Evolutionary conservation across 1,284 basidiomycete genomes (phyloP).

Genomic region (Fomitopsis pinicola): DNA sequence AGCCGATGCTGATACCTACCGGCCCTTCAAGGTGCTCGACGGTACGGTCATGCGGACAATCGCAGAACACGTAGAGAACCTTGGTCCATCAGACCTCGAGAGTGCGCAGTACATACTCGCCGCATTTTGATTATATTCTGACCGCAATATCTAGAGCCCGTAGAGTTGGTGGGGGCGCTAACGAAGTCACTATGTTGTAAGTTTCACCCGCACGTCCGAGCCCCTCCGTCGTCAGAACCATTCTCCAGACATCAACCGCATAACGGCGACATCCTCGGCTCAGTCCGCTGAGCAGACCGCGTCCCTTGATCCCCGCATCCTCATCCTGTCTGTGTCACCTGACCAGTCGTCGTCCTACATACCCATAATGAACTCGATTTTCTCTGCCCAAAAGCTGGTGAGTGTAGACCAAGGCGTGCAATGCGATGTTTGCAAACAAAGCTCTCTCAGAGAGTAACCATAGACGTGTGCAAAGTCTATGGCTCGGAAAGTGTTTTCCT

Average conservation of each 20-base stretch:
- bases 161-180: slow-evolving; percentile 80
- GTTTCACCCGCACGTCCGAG: slow-evolving; percentile 23
- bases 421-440: slow-evolving; percentile 2
- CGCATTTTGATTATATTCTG: slow-evolving; percentile 9
- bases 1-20: slow-evolving; percentile 77
- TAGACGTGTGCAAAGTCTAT: slow-evolving; percentile 93
- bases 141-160: slow-evolving; percentile 41
- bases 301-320: slow-evolving; percentile 76
- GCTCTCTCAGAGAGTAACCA: slow-evolving; percentile 76
- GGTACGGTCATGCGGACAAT: slow-evolving; percentile 63
- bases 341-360: slow-evolving; percentile 88
- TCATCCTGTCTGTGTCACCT: slow-evolving; percentile 90
- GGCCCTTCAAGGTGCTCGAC: slow-evolving; percentile 77
- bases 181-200: slow-evolving; percentile 88
- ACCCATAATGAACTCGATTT: slow-evolving; percentile 98
- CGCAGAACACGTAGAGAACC: slow-evolving; percentile 51
- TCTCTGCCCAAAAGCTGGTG: slow-evolving; percentile 96
- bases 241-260: slow-evolving; percentile 77
- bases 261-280: slow-evolving; percentile 40
- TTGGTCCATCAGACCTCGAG: slow-evolving; percentile 46
- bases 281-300: slow-evolving; percentile 37
- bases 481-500: slow-evolving; percentile 92
- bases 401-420: slow-evolving; percentile 21
- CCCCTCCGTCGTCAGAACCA: slow-evolving; percentile 1
- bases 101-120: slow-evolving; percentile 30